These are phyloP conservation scores for Cicer pinnatifidum DNA, from an alignment of 306 rosid species.

Conservation along the genomic window DNA sequence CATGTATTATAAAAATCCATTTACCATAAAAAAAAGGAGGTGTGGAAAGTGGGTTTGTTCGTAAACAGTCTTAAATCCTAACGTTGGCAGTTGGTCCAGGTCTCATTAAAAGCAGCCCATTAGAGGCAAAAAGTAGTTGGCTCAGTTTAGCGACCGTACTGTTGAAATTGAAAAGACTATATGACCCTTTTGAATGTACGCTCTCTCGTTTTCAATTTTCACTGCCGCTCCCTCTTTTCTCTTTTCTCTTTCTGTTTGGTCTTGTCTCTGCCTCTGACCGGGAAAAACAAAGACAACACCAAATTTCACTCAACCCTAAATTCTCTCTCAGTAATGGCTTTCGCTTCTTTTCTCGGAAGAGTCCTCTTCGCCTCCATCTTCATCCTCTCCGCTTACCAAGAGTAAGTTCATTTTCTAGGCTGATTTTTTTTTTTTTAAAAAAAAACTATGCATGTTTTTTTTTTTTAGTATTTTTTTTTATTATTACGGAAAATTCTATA, in stretches of 20 bases:
- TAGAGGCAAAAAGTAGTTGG: constrained; percentile 21
- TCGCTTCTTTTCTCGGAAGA: constrained; percentile 68
- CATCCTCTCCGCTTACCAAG: constrained; percentile 67
- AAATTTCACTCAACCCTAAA: constrained; percentile 34
- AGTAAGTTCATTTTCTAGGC: constrained; percentile 46
- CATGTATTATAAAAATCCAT: no score
- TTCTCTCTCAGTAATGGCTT: constrained; percentile 47
- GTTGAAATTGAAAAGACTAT: constrained; percentile 22
- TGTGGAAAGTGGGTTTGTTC: neutral
- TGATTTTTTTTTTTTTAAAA: neutral
- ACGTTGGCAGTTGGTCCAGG: neutral
- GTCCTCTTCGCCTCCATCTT: constrained; percentile 65
- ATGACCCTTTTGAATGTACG: constrained; percentile 10
- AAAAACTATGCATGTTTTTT: neutral
- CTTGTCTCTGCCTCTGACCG: constrained; percentile 41
- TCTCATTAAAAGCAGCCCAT: constrained; percentile 4
- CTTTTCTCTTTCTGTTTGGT: neutral
- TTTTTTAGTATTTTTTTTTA: neutral
- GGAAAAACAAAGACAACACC: constrained; percentile 31
- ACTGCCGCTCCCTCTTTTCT: constrained; percentile 29
- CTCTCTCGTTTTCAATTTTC: constrained; percentile 46
- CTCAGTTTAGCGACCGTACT: neutral
- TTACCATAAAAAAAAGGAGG: neutral
- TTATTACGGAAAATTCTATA: neutral
- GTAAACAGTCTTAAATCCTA: neutral